A percentile compares a stretch with the other conserved stretches of the same genome.
Evolutionary conservation across 2,329 filamentous ascomycete genomes (phyloP).

Genomic region (Neopestalotiopsis rosae): DNA sequence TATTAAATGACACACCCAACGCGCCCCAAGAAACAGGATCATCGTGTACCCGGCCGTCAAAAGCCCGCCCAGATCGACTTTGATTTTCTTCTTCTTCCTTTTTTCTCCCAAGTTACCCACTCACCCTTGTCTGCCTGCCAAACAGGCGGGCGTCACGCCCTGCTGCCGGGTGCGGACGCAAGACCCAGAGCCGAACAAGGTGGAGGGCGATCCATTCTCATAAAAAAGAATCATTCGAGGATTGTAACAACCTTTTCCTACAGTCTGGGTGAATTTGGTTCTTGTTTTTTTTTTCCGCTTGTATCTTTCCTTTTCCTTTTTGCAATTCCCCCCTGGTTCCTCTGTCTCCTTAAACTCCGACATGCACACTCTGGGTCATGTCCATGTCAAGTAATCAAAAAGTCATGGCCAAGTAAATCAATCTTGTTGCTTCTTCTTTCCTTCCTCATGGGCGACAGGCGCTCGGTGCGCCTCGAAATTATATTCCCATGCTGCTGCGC

Average conservation of each 20-base stretch:
- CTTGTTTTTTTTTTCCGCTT: not conserved
- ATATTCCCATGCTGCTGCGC: not conserved
- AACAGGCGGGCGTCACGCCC: not conserved
- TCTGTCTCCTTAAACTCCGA: slow-evolving; percentile 1
- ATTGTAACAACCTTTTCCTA: not conserved
- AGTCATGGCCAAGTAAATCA: not conserved
- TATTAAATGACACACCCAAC: slow-evolving; percentile 23
- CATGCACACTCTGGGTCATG: not conserved
- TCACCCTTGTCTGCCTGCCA: not conserved
- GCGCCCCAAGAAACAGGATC: not conserved
- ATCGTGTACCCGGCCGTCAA: not conserved
- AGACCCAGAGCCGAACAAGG: not conserved
- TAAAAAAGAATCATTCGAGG: not conserved
- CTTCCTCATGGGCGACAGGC: not conserved
- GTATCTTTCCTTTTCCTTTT: not conserved
- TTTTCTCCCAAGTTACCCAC: no score
- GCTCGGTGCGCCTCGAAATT: not conserved
- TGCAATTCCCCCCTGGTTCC: not conserved
- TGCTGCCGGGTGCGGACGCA: not conserved
- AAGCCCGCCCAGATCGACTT: not conserved
- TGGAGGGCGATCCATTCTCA: not conserved
- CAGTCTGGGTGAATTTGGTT: no score
- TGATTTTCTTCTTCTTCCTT: not conserved
- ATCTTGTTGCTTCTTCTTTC: not conserved
- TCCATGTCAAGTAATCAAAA: not conserved